These are phyloP conservation scores for Fomitopsis schrenkii DNA, from an alignment of 1,284 basidiomycete species.

Conservation along the genomic window DNA sequence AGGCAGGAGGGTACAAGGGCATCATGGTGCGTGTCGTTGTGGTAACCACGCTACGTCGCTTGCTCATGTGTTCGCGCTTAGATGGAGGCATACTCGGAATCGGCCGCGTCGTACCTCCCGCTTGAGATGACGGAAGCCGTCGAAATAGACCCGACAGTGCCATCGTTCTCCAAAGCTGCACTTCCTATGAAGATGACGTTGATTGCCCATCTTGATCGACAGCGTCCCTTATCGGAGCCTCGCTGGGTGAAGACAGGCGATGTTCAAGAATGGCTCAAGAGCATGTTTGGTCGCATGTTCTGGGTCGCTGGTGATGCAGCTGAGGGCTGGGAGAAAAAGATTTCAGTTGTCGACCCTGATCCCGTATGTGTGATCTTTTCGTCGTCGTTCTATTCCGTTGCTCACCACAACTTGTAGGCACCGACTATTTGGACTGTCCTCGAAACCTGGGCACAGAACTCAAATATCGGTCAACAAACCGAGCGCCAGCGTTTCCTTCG, in stretches of 20 bases:
- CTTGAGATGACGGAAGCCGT: conserved; percentile 44
- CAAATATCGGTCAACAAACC: conserved; percentile 65
- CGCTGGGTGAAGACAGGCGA: conserved; percentile 96
- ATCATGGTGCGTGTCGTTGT: conserved; percentile 54
- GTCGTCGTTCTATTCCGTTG: conserved; percentile 9
- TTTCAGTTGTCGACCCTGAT: conserved; percentile 91
- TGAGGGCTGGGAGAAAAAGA: conserved; percentile 90
- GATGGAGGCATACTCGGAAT: conserved; percentile 75
- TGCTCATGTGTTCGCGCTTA: conserved; percentile 25
- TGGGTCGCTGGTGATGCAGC: conserved; percentile 70
- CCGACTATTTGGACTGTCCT: conserved; percentile 89
- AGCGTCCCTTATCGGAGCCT: conserved; percentile 86
- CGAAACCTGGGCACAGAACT: conserved; percentile 83
- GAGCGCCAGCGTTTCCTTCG: conserved; percentile 86
- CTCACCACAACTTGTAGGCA: conserved; percentile 44
- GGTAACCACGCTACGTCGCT: conserved; percentile 9
- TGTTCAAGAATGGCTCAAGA: conserved; percentile 88
- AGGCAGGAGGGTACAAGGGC: conserved; percentile 61
- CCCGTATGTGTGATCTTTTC: conserved; percentile 55
- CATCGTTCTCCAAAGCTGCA: conserved; percentile 56
- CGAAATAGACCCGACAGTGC: conserved; percentile 56
- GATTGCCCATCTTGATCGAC: conserved; percentile 75
- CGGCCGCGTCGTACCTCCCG: conserved; percentile 64
- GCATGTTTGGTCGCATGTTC: conserved; percentile 81
- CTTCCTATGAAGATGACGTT: conserved; percentile 53